Conservation (phyloP, 225 moss, liverwort and hornwort genomes). For the Neckera pumila region DNA sequence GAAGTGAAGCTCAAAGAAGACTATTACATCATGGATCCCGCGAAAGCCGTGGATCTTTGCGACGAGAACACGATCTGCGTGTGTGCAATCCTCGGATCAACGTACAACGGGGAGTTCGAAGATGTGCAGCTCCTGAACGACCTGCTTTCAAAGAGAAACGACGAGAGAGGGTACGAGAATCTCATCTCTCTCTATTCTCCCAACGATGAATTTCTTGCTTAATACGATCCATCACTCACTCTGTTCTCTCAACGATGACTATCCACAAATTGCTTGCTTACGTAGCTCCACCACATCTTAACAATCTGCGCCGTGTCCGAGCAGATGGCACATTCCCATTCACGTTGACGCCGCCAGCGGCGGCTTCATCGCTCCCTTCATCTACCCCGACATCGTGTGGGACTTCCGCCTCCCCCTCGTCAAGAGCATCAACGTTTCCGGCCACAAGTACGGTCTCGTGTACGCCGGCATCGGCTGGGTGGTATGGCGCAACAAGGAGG, state of each 20-base stretch:
- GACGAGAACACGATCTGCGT: slow-evolving; percentile 72
- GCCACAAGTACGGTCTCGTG: slow-evolving; percentile 86
- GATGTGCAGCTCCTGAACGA: slow-evolving; percentile 49
- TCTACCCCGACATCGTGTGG: slow-evolving; percentile 66
- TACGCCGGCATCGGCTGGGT: slow-evolving; percentile 72
- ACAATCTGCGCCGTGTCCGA: not conserved
- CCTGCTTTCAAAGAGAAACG: slow-evolving; percentile 33
- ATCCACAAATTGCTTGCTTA: not conserved
- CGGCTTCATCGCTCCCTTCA: slow-evolving; percentile 77
- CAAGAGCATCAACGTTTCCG: slow-evolving; percentile 59
- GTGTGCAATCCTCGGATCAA: slow-evolving; percentile 57
- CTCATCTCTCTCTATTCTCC: not conserved
- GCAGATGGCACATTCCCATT: slow-evolving; percentile 58
- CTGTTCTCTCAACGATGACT: not conserved
- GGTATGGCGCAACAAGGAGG: slow-evolving; percentile 53
- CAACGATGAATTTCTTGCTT: not conserved
- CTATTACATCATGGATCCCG: slow-evolving; percentile 49
- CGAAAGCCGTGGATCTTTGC: slow-evolving; percentile 37
- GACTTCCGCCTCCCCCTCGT: slow-evolving; percentile 58
- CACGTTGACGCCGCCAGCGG: slow-evolving; percentile 72
- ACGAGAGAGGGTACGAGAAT: slow-evolving; percentile 31
- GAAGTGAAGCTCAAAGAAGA: slow-evolving; percentile 53
- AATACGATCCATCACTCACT: not conserved
- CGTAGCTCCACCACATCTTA: not conserved
- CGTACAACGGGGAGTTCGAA: slow-evolving; percentile 70